These are phyloP conservation scores for Berberis thunbergii DNA, from an alignment of 164 flowering plant genomes.

Conservation along the genomic window DNA sequence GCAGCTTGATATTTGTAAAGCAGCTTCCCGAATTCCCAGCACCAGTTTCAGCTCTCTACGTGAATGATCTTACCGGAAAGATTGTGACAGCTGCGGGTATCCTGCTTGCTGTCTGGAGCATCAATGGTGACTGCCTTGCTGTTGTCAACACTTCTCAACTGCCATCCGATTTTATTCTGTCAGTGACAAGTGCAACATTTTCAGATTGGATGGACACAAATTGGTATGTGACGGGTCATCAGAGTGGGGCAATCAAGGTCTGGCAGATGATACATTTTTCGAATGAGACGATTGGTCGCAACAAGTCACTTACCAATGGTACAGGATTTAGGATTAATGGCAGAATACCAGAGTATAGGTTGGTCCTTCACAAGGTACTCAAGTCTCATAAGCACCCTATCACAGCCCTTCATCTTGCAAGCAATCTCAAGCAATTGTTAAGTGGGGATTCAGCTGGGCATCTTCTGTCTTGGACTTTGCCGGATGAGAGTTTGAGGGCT, in stretches of 20 bases:
- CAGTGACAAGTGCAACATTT: slow-evolving; percentile 64
- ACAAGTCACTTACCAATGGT: slow-evolving; percentile 27
- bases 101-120: slow-evolving; percentile 90
- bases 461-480: slow-evolving; percentile 80
- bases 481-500: slow-evolving; percentile 59
- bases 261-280: slow-evolving; percentile 88
- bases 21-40: slow-evolving; percentile 94
- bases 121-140: slow-evolving; percentile 90
- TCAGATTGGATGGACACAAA: slow-evolving; percentile 89
- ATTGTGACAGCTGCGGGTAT: slow-evolving; percentile 91
- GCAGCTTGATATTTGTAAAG: slow-evolving; percentile 75
- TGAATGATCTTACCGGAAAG: slow-evolving; percentile 87
- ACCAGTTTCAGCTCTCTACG: slow-evolving; percentile 78
- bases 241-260: slow-evolving; percentile 94
- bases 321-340: slow-evolving; percentile 36
- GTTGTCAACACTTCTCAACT: slow-evolving; percentile 82
- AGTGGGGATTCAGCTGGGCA: slow-evolving; percentile 91
- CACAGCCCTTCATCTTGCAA: slow-evolving; percentile 73
- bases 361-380: slow-evolving; percentile 73
- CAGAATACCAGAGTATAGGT: slow-evolving; percentile 63
- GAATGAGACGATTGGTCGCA: slow-evolving; percentile 30
- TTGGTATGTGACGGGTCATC: slow-evolving; percentile 95
- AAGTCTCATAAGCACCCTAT: slow-evolving; percentile 84
- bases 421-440: slow-evolving; percentile 76
- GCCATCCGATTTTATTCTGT: slow-evolving; percentile 83